These are phyloP conservation scores for Fusarium ambrosium DNA, from an alignment of 2,329 filamentous ascomycete species.

Conservation along the genomic window DNA sequence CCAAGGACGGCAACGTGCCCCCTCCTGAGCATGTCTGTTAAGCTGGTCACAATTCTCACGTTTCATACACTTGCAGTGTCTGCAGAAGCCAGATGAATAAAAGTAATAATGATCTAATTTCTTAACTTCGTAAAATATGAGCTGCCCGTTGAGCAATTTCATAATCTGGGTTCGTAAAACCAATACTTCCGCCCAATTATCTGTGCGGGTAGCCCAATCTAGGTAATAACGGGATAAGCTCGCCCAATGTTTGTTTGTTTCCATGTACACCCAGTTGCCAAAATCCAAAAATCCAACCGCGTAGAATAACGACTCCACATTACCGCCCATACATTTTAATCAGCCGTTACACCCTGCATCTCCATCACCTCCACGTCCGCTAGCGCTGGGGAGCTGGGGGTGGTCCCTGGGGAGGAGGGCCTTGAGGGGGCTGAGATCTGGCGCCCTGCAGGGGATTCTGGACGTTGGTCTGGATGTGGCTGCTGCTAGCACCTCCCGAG, in stretches of 20 bases:
- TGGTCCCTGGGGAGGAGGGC: constrained; percentile 46
- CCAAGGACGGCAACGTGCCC: constrained; percentile 70
- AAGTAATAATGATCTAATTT: constrained; percentile 46
- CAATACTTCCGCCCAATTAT: constrained; percentile 35
- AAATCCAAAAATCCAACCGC: constrained; percentile 29
- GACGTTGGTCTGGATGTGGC: constrained; percentile 36
- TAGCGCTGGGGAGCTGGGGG: constrained; percentile 46
- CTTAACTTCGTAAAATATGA: constrained; percentile 47
- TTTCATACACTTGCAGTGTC: not conserved
- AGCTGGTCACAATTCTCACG: not conserved
- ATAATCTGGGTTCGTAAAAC: constrained; percentile 31
- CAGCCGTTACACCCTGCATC: constrained; percentile 25
- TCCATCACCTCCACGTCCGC: constrained; percentile 38
- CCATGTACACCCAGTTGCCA: constrained; percentile 33
- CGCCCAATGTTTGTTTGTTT: constrained; percentile 14
- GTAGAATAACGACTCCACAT: constrained; percentile 17
- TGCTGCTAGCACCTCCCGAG: constrained; percentile 10
- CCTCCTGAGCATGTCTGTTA: constrained; percentile 82
- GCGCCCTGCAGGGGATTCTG: constrained; percentile 37
- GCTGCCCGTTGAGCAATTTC: constrained; percentile 29
- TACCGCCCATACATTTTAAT: constrained; percentile 24
- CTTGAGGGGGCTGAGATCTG: constrained; percentile 28
- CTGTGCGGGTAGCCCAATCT: constrained; percentile 35
- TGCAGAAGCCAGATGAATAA: constrained; percentile 19
- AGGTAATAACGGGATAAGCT: constrained; percentile 28